Evolutionary conservation across 2,329 filamentous ascomycete species (phyloP).

Genomic region (Claviceps fusiformis): DNA sequence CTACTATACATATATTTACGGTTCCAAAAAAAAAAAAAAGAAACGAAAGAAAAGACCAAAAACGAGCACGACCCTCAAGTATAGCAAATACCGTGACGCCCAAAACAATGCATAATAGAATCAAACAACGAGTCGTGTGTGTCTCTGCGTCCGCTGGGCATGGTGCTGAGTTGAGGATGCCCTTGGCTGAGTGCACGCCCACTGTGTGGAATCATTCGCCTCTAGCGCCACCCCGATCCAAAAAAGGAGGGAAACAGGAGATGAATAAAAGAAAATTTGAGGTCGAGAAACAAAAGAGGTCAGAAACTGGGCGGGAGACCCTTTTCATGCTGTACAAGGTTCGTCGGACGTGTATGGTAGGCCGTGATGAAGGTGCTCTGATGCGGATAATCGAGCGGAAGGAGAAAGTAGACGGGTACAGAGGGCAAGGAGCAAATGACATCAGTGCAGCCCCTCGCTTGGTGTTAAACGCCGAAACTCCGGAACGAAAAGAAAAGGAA

Average conservation of each 20-base stretch:
- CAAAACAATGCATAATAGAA: background rate
- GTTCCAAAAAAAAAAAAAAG: background rate
- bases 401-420: too few relatives aligned
- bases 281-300: too few relatives aligned
- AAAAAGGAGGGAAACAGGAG: background rate
- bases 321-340: background rate
- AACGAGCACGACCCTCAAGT: background rate
- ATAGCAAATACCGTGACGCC: background rate
- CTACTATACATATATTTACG: too few relatives aligned
- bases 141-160: background rate
- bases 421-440: too few relatives aligned
- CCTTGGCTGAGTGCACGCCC: background rate
- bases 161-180: too few relatives aligned
- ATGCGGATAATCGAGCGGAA: too few relatives aligned
- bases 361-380: too few relatives aligned
- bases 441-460: background rate
- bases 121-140: background rate
- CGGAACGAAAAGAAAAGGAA: too few relatives aligned
- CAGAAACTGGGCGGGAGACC: too few relatives aligned
- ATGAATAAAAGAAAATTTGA: background rate
- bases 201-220: background rate
- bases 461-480: too few relatives aligned
- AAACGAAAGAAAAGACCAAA: background rate
- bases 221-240: background rate
- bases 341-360: too few relatives aligned